Evolutionary conservation across 2,329 filamentous ascomycete genomes (phyloP).

Genomic region (Verticillium longisporum): DNA sequence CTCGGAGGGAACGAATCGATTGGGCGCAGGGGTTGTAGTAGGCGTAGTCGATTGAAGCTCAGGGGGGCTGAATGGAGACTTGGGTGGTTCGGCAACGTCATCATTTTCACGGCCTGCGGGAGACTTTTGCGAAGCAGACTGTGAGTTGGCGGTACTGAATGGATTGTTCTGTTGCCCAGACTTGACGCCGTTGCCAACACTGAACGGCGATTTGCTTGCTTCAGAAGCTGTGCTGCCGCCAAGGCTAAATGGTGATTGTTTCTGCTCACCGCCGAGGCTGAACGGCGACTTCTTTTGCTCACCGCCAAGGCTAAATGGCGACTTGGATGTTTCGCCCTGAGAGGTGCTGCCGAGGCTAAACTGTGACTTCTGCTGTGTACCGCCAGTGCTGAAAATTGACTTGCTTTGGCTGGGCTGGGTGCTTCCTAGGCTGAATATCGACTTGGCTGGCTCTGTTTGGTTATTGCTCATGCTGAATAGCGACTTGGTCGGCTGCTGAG

Average conservation of each 20-base stretch:
- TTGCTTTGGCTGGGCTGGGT: constrained; percentile 1
- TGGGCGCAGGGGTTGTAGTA: constrained; percentile 42
- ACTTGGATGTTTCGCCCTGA: background rate
- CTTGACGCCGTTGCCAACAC: background rate
- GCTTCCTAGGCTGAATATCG: background rate
- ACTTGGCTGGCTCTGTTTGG: background rate
- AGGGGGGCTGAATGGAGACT: constrained; percentile 14
- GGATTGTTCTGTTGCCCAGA: background rate
- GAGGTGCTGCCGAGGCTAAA: background rate
- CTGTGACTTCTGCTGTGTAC: background rate
- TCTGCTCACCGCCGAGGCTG: background rate
- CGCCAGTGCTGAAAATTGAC: background rate
- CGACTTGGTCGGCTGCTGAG: background rate
- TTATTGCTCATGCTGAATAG: background rate
- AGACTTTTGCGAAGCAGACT: background rate
- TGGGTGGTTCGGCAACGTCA: constrained; percentile 20
- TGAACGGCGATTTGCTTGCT: constrained; percentile 22
- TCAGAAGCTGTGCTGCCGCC: constrained; percentile 6
- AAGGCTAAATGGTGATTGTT: background rate
- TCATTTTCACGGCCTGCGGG: background rate
- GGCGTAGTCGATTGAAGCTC: constrained; percentile 35
- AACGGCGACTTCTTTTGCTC: constrained; percentile 1
- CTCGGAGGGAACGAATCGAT: constrained; percentile 34
- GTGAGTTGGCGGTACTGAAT: background rate
- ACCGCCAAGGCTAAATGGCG: background rate